Base-by-base conservation (phyloP, 2,329 filamentous ascomycete species). In the Diaporthe sp. region DNA sequence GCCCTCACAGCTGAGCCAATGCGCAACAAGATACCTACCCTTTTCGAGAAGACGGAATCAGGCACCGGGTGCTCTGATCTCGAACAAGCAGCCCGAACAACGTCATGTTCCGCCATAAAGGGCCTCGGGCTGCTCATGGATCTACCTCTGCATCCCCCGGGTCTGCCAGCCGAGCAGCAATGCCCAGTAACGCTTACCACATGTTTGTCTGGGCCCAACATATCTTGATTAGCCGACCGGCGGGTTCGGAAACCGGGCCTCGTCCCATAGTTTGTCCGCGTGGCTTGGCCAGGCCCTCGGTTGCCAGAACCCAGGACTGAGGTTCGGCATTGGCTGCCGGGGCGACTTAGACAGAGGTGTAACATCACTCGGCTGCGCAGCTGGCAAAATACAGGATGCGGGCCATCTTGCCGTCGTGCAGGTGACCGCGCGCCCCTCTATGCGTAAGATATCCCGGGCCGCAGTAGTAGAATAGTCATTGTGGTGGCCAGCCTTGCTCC, bases 381-480 rank as follows among this genome's bases (percentile, higher is more conserved):
- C 42, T 70, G 68, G 53, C 39, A 59, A 44, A 59, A 70, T 59
- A 13, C 44, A 70, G 39, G n/a, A 71, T 61, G 47, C 69, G 69
- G 69, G 55, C 69, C 69, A 71, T n/a, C 30, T 51, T 71, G 30
- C 53, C 42, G 68, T 50, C 56, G 68, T 59, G 68, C 68, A 61
- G 51, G 30, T 56, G 55, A n/a, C 68, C 42, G 42, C 55, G 42
- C 39, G 22, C 39, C 13, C 35, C 68, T 47, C 27, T 27, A 39
- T 25, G 22, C 56, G n/a, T 35, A 17, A 37, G 30, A 71, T 70
- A 27, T 37, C 44, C 25, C 50, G 65, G 32, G 44, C 25, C 47
- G 47, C 19, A 35, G 30, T 50, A 27, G 61, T 50, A 27, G 61
- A 51, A 50, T 30, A 47, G 32, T n/a, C 22, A 71, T 50, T 22